Evolutionary conservation across 1,139 yeast genomes (phyloP).

Genomic region (Diutina pseudorugosa): DNA sequence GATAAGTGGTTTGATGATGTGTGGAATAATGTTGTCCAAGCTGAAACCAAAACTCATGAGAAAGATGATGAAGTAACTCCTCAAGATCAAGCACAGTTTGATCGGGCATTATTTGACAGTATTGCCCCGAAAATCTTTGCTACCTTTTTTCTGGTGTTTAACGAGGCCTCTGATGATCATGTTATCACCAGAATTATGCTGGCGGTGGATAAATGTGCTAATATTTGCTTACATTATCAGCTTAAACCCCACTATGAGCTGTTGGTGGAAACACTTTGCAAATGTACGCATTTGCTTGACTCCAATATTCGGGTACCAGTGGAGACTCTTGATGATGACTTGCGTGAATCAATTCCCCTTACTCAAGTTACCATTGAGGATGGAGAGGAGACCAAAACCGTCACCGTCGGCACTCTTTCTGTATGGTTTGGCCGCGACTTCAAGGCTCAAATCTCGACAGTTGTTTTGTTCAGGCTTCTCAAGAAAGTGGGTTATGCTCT

Average conservation of each 20-base stretch:
- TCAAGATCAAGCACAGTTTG: slow-evolving; percentile 35
- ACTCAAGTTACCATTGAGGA: slow-evolving; percentile 38
- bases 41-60: slow-evolving; percentile 6
- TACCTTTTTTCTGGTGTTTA: slow-evolving; percentile 65
- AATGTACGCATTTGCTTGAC: slow-evolving; percentile 44
- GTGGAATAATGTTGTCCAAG: slow-evolving; percentile 66
- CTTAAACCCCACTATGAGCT: slow-evolving; percentile 49
- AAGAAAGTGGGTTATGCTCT: slow-evolving; percentile 34
- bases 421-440: slow-evolving; percentile 83
- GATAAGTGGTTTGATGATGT: slow-evolving; percentile 86
- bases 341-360: slow-evolving; percentile 34
- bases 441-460: slow-evolving; percentile 82
- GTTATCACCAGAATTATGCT: slow-evolving; percentile 79
- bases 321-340: slow-evolving; percentile 15
- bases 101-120: slow-evolving; percentile 54
- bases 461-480: slow-evolving; percentile 70
- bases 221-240: slow-evolving; percentile 56
- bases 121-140: slow-evolving; percentile 52
- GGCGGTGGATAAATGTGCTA: slow-evolving; percentile 75
- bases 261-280: slow-evolving; percentile 50
- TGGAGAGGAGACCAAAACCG: slow-evolving; percentile 29
- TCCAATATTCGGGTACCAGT: slow-evolving; percentile 8
- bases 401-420: slow-evolving; percentile 70
- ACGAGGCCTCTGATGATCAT: slow-evolving; percentile 84
- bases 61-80: slow-evolving; percentile 10